Evolutionary conservation across 2,329 filamentous ascomycete species (phyloP), one percentile per base, ranked within the genome.

Genomic region (Colletotrichum abscissum): DNA sequence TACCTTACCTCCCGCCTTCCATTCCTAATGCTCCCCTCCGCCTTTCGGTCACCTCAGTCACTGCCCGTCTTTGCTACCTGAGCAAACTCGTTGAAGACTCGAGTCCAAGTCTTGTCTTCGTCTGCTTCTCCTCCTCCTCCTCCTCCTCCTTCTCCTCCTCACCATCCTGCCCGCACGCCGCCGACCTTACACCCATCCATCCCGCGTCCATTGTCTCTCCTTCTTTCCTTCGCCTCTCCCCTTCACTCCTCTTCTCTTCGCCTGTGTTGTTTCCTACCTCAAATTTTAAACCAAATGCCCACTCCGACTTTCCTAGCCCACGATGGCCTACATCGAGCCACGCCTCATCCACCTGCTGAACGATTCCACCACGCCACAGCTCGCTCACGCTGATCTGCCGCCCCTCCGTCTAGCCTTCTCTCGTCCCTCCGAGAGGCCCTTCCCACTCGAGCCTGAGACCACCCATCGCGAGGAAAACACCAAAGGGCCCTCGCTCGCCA

Each of bases 261-360:
- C 16, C 66, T 38, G 46, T 72, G 57, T 72, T 62, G 24, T 72
- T 66, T 67, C 63, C 63, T 67, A 63, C 69, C 58, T 59, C 57
- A 71, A 58, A 63, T 63, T 63, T 59, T n/a, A 57, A 65, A 67
- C 79, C 82, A 80, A 82, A 86, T 87, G 84, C 81, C 78, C 78
- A 78, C 74, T 69, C 75, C 72, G 67, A 59, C 68, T 67, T 63
- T 38, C 58, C 54, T 67, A 57, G 74, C 74, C 74, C 86, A 89
- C 81, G 82, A 91, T 91, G 89, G 89, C 89, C 77, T 92, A 89
- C 79, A 92, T 92, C 83, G 90, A 92, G 86, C 90, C 90, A 79
- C 89, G 90, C 79, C 85, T 92, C 76, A 92, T 92, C 79, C 89
- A 92, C 80, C 83, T 92, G 76, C 85, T 92, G 78, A 92, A 92